phyloP scores from a whole-genome alignment of 306 rosid species.

The Psophocarpus tetragonolobus region DNA sequence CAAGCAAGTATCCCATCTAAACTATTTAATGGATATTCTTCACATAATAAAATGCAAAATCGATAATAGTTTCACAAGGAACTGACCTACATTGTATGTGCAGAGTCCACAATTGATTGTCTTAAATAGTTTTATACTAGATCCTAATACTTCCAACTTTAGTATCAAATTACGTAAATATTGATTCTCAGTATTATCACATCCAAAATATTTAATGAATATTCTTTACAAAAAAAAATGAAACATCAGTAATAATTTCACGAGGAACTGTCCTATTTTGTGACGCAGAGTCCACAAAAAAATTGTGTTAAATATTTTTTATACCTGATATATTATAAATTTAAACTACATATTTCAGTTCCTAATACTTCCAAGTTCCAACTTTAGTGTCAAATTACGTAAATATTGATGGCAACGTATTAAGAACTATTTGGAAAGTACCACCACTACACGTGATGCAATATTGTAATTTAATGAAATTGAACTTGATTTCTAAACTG shows the following conservation, averaged over 20 bases:
- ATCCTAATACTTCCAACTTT: conserved; percentile 12
- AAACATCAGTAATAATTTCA: too few species aligned
- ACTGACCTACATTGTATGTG: conserved; percentile 6
- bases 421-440: conserved; percentile 13
- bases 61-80: background rate
- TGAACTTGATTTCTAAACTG: conserved; percentile 24
- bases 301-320: too few species aligned
- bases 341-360: too few species aligned
- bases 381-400: background rate
- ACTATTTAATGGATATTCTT: background rate
- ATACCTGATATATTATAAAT: too few species aligned
- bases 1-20: conserved; percentile 10
- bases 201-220: too few species aligned
- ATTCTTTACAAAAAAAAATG: too few species aligned
- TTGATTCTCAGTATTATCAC: too few species aligned
- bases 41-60: background rate
- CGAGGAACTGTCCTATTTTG: too few species aligned
- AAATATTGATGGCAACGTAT: conserved; percentile 1
- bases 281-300: too few species aligned
- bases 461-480: conserved; percentile 16
- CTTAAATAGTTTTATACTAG: background rate
- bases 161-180: conserved; percentile 9
- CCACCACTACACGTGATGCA: conserved; percentile 8
- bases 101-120: background rate
- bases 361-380: conserved; percentile 15